A percentile compares a stretch with the other conserved stretches of the same genome.
Conservation (phyloP, 495 filamentous ascomycete species). For the Parathielavia hyrcaniae region DNA sequence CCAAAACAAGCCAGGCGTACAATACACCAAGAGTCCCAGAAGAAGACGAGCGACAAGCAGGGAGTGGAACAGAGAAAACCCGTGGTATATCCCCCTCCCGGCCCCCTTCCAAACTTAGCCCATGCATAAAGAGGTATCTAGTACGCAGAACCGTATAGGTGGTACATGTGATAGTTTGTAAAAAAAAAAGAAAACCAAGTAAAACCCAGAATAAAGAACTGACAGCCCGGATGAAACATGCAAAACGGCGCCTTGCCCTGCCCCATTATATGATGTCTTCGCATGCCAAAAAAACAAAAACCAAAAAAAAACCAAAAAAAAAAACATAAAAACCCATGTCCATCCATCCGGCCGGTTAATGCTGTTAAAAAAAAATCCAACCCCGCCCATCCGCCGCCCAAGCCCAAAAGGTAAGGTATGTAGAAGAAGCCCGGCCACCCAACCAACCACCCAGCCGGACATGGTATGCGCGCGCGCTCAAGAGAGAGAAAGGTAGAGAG, state of each 20-base stretch:
- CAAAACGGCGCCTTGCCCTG: background rate
- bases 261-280: no score
- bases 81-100: background rate
- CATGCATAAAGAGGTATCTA: conserved; percentile 18
- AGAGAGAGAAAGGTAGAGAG: no score
- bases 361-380: background rate
- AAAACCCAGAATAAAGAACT: no score
- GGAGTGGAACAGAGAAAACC: background rate
- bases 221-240: background rate
- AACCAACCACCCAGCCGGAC: background rate
- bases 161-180: background rate
- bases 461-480: no score
- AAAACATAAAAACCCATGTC: background rate
- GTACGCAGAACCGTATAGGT: conserved; percentile 9
- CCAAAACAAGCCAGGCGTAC: background rate
- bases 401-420: background rate
- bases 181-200: background rate
- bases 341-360: background rate
- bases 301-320: background rate
- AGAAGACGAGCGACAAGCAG: background rate
- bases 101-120: background rate
- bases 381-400: background rate
- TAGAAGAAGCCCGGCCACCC: background rate
- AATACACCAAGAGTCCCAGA: no score
- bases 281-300: no score